Conservation (phyloP, 2,329 filamentous ascomycete genomes). For the Zymoseptoria tritici region DNA sequence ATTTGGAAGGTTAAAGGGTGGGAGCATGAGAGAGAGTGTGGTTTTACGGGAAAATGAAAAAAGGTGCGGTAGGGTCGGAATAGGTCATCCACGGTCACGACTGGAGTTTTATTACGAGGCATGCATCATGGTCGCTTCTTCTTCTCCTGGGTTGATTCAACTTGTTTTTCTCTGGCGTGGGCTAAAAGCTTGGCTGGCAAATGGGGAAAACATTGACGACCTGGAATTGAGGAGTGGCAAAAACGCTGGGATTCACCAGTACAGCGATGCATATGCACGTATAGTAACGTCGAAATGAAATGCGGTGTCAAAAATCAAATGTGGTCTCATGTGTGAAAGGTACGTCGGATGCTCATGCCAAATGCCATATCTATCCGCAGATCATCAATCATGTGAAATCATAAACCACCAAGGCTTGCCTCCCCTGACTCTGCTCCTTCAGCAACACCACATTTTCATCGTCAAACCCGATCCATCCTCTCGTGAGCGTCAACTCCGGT, state of each 20-base stretch:
- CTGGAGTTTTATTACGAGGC: not conserved
- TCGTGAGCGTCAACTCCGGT: slow-evolving; percentile 35
- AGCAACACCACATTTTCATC: slow-evolving; percentile 87
- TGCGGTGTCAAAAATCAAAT: not conserved
- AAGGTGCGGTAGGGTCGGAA: not conserved
- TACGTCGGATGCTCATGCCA: too few relatives aligned
- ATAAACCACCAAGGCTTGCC: slow-evolving; percentile 72
- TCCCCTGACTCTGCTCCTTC: slow-evolving; percentile 60
- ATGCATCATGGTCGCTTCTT: not conserved
- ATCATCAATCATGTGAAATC: slow-evolving; percentile 61
- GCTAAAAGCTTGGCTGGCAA: not conserved
- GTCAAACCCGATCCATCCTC: slow-evolving; percentile 75
- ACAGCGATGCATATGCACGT: not conserved
- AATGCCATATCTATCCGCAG: not conserved
- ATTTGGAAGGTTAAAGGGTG: slow-evolving; percentile 16
- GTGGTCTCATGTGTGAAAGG: not conserved
- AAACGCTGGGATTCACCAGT: not conserved
- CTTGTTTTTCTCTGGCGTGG: not conserved
- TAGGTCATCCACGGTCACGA: not conserved
- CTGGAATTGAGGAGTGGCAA: not conserved
- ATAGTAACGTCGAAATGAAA: slow-evolving; percentile 1
- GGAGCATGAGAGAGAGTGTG: not conserved
- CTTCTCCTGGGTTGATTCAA: not conserved
- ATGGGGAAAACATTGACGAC: not conserved
- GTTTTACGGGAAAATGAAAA: not conserved